phyloP scores from a whole-genome alignment of 2,329 filamentous ascomycete genomes.

The Arthroderma sp. region DNA sequence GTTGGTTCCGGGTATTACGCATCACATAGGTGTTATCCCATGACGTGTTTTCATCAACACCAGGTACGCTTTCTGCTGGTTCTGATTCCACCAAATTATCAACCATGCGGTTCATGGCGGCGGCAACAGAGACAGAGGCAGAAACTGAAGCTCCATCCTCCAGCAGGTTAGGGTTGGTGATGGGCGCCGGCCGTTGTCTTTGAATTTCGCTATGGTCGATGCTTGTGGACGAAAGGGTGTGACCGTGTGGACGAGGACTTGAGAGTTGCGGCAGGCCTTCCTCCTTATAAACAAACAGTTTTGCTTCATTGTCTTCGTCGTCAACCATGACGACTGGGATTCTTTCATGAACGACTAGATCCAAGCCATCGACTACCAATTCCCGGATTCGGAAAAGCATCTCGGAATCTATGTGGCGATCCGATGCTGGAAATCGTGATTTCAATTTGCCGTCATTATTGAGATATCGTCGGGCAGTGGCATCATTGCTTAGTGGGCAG shows the following conservation, averaged over 20 bases:
- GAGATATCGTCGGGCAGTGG: constrained; percentile 41
- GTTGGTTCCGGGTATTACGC: neutral
- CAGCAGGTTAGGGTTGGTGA: constrained; percentile 5
- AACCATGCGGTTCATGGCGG: constrained; percentile 46
- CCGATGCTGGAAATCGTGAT: constrained; percentile 36
- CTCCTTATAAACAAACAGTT: constrained; percentile 41
- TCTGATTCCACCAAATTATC: constrained; percentile 39
- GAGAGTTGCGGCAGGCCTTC: constrained; percentile 38
- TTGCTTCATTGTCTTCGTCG: constrained; percentile 23
- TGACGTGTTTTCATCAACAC: neutral
- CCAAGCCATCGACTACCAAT: constrained; percentile 48
- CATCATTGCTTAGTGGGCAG: constrained; percentile 42
- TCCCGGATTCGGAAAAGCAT: constrained; percentile 55
- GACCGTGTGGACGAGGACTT: constrained; percentile 29
- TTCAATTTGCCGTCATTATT: constrained; percentile 34
- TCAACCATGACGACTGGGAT: constrained; percentile 38
- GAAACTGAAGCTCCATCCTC: constrained; percentile 29
- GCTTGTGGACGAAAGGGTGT: constrained; percentile 26
- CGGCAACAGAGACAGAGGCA: constrained; percentile 34
- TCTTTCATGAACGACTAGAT: constrained; percentile 40
- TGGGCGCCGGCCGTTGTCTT: constrained; percentile 20
- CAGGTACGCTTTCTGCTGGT: constrained; percentile 18
- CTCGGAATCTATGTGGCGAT: constrained; percentile 47
- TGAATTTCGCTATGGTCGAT: constrained; percentile 30
- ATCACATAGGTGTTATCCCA: neutral